Percentiles rank a stretch among this genome's conserved stretches.
Evolutionary conservation across 305 asterid genomes (phyloP).

Genomic region (Salvia sclarea): DNA sequence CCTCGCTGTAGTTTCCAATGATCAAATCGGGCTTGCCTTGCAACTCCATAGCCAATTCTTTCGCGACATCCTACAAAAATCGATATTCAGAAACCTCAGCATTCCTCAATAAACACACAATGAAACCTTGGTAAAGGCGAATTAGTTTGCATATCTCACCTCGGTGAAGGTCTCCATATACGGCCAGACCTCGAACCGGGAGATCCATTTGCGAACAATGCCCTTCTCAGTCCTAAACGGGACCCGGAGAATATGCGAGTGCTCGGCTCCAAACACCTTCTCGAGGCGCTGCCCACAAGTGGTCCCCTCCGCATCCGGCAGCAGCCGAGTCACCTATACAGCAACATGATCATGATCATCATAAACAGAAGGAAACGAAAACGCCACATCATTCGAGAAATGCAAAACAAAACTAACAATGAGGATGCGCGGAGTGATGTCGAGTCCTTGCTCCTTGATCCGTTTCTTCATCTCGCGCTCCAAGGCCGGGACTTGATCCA

Average conservation of each 20-base stretch:
- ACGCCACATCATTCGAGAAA: background rate
- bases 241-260: conserved; percentile 71
- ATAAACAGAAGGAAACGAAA: background rate
- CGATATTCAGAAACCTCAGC: background rate
- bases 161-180: conserved; percentile 81
- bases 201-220: conserved; percentile 74
- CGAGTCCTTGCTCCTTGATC: conserved; percentile 83
- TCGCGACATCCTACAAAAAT: conserved; percentile 63
- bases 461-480: conserved; percentile 81
- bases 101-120: background rate
- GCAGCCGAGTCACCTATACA: conserved; percentile 68
- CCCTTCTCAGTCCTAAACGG: conserved; percentile 79
- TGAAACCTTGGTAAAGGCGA: background rate
- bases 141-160: conserved; percentile 37
- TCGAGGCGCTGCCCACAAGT: conserved; percentile 75
- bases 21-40: conserved; percentile 75
- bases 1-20: conserved; percentile 84
- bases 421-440: conserved; percentile 70
- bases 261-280: conserved; percentile 70
- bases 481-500: conserved; percentile 90
- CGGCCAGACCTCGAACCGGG: conserved; percentile 90
- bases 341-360: background rate
- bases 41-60: conserved; percentile 61
- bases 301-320: conserved; percentile 84
- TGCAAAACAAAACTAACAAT: conserved; percentile 47